Evolutionary conservation across 306 rosid species (phyloP).

Genomic region (Hylodesmum podocarpum): DNA sequence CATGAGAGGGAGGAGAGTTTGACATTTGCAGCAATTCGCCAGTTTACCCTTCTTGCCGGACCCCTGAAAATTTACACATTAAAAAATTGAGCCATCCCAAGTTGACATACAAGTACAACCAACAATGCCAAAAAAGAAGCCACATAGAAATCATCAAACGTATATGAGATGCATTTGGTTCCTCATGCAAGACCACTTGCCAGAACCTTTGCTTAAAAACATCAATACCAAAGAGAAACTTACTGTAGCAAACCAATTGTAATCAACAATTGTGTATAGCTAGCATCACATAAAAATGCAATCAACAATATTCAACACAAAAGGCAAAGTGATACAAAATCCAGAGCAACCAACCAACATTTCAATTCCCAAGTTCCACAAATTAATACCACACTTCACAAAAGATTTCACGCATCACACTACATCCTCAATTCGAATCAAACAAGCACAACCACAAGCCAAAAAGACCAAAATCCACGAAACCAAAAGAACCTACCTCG

Average conservation of each 20-base stretch:
- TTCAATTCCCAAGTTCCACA: background rate
- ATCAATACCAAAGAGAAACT: background rate
- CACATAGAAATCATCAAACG: background rate
- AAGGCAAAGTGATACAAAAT: background rate
- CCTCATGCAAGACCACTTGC: background rate
- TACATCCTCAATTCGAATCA: background rate
- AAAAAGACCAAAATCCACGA: background rate
- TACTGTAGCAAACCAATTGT: background rate
- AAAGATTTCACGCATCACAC: conserved; percentile 12
- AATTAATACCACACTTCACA: background rate
- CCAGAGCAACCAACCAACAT: background rate
- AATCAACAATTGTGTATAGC: background rate
- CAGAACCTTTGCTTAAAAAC: background rate
- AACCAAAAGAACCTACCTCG: conserved; percentile 15
- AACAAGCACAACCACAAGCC: background rate
- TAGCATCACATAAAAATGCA: background rate
- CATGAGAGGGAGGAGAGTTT: conserved; percentile 63
- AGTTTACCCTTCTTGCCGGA: conserved; percentile 41
- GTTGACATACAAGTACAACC: background rate
- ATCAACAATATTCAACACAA: background rate
- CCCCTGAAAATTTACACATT: conserved; percentile 45
- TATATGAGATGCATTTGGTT: background rate
- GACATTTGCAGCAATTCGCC: conserved; percentile 68
- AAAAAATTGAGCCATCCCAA: conserved; percentile 22
- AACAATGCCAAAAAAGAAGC: background rate